phyloP scores from a whole-genome alignment of 805 yeast species.

The Candida hispaniensis region DNA sequence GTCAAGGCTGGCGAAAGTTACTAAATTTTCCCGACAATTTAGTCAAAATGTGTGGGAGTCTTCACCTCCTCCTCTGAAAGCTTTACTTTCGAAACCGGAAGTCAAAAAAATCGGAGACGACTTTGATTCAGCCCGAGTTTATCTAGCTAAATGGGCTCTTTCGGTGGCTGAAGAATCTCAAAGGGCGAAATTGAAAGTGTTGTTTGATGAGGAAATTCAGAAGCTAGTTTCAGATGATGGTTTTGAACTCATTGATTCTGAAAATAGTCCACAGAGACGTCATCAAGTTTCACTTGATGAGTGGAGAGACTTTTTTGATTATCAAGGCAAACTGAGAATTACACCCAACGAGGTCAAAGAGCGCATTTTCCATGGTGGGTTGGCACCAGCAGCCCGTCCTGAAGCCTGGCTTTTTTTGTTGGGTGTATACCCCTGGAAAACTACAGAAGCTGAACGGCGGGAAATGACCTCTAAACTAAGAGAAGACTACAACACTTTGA shows the following conservation, averaged over 20 bases:
- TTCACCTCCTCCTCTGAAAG: constrained; percentile 46
- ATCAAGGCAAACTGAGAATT: constrained; percentile 57
- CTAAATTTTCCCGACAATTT: constrained; percentile 50
- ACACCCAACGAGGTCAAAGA: constrained; percentile 73
- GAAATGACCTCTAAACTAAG: constrained; percentile 46
- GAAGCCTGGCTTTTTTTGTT: constrained; percentile 83
- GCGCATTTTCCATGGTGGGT: constrained; percentile 83
- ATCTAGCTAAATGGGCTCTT: constrained; percentile 93
- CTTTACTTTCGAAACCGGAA: constrained; percentile 62
- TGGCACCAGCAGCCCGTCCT: constrained; percentile 46
- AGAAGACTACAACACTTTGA: constrained; percentile 46
- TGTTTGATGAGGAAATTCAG: constrained; percentile 29
- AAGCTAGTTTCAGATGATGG: constrained; percentile 26
- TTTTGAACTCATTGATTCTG: constrained; percentile 36
- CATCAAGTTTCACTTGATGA: constrained; percentile 58
- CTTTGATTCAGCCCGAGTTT: constrained; percentile 84
- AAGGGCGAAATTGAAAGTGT: constrained; percentile 33
- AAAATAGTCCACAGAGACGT: constrained; percentile 54
- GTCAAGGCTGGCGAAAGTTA: constrained; percentile 72
- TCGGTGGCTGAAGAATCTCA: constrained; percentile 88
- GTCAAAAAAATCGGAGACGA: constrained; percentile 75
- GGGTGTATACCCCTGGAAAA: constrained; percentile 83
- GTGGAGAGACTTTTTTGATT: constrained; percentile 81
- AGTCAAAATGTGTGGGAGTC: constrained; percentile 50
- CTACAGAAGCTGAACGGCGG: constrained; percentile 56